phyloP scores from a whole-genome alignment of 192 early-diverging fungal genomes.

The Backusella macrospora region DNA sequence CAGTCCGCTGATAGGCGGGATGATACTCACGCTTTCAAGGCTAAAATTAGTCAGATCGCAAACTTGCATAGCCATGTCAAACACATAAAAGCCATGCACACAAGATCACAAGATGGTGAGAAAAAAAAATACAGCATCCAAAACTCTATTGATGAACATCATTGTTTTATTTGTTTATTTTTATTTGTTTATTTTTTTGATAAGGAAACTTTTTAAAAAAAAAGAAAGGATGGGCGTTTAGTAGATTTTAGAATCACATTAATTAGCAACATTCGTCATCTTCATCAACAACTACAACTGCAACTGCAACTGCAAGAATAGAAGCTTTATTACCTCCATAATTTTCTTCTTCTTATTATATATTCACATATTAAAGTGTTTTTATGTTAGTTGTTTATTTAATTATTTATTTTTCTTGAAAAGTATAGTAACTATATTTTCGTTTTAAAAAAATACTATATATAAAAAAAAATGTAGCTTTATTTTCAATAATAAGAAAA shows the following conservation, averaged over 20 bases:
- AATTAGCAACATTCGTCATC: not conserved
- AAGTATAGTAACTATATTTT: too few species aligned
- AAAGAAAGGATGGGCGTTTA: too few species aligned
- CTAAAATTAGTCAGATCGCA: slow-evolving; percentile 13
- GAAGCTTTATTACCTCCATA: not conserved
- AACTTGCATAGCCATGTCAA: not conserved
- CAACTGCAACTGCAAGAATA: not conserved
- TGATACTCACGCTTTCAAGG: slow-evolving; percentile 13
- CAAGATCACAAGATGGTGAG: slow-evolving; percentile 6
- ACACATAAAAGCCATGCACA: not conserved
- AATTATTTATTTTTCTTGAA: too few species aligned
- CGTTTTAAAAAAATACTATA: too few species aligned
- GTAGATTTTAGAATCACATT: not conserved
- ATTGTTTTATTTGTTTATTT: not conserved
- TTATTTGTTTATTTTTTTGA: not conserved
- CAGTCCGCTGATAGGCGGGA: slow-evolving; percentile 11
- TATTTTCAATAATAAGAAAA: too few species aligned
- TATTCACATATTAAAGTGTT: too few species aligned
- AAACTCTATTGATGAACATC: not conserved
- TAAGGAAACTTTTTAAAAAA: not conserved
- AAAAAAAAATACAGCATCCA: not conserved
- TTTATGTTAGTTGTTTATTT: too few species aligned
- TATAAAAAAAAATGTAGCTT: too few species aligned
- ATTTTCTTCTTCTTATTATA: too few species aligned
- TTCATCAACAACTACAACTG: not conserved